A percentile compares a stretch with the other conserved stretches of the same genome.
phyloP scores from a whole-genome alignment of 106 monocot genomes.

The Chionographis japonica region DNA sequence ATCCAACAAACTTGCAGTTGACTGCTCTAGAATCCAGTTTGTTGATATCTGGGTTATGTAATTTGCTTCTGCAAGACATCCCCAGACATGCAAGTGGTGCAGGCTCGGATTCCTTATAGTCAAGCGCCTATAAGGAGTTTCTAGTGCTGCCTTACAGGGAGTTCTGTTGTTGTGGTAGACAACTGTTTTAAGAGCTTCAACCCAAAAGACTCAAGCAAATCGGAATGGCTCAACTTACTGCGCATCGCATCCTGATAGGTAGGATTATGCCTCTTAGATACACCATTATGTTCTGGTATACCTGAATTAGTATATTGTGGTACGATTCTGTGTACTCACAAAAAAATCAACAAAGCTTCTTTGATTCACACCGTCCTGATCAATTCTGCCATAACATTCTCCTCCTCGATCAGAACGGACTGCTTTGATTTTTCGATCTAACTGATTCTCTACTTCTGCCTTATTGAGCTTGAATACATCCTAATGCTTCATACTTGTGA shows the following conservation, averaged over 20 bases:
- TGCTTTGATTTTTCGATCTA: conserved; percentile 1
- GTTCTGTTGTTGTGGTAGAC: not conserved
- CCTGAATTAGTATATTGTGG: not conserved
- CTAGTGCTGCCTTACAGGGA: not conserved
- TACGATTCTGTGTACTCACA: not conserved
- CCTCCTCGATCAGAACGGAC: not conserved
- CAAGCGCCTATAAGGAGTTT: not conserved
- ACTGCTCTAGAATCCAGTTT: not conserved
- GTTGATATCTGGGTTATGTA: conserved; percentile 2
- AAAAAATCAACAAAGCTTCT: not conserved
- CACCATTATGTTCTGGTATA: not conserved
- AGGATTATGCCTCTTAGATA: not conserved
- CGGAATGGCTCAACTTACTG: not conserved
- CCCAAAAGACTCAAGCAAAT: not conserved
- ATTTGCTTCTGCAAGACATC: not conserved
- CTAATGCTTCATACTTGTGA: no score
- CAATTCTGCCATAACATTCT: conserved; percentile 4
- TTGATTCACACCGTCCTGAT: not conserved
- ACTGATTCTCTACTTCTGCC: no score
- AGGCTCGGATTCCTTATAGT: not conserved
- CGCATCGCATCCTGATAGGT: conserved; percentile 2
- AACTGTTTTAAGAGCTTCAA: not conserved
- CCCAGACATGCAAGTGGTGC: not conserved
- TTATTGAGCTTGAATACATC: no score
- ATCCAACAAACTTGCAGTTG: no score